A percentile compares a stretch with the other conserved stretches of the same genome.
Evolutionary conservation across 163 green algal genomes (phyloP).

Genomic region (Chloromonas sp.): DNA sequence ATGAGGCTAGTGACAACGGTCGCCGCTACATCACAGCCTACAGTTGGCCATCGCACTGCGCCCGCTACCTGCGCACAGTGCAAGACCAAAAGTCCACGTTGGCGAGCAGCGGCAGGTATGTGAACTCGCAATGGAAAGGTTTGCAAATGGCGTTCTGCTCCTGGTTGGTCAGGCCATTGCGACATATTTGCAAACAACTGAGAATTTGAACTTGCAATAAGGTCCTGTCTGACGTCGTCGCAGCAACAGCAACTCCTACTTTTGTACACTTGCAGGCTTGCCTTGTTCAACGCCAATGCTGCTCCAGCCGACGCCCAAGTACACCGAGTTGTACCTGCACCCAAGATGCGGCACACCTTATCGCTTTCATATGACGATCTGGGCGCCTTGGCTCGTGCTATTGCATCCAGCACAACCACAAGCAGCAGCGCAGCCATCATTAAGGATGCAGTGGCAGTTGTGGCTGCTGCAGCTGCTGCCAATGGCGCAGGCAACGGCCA

Average conservation of each 20-base stretch:
- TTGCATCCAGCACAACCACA: conserved; percentile 1
- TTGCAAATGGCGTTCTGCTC: no score
- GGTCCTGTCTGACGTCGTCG: no score
- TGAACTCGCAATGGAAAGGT: neutral
- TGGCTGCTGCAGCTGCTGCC: neutral
- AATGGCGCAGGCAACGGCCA: no score
- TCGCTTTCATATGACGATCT: conserved; percentile 25
- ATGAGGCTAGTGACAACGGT: conserved; percentile 46
- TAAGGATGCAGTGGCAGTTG: neutral
- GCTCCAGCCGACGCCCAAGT: no score
- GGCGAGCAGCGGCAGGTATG: conserved; percentile 3
- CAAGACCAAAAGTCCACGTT: conserved; percentile 51
- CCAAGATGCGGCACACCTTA: conserved; percentile 11
- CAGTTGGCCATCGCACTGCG: conserved; percentile 86
- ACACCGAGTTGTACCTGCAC: no score
- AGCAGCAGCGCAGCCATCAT: conserved; percentile 2
- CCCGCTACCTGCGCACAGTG: conserved; percentile 68
- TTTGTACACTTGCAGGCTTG: no score
- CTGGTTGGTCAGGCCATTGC: no score
- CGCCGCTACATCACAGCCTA: conserved; percentile 89
- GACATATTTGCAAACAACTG: no score
- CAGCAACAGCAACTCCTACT: no score
- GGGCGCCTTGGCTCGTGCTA: neutral
- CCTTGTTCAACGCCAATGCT: no score
- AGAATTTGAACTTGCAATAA: no score